These are phyloP conservation scores for Hypoxylon sp. DNA, from an alignment of 2,329 filamentous ascomycete genomes.

Conservation along the genomic window DNA sequence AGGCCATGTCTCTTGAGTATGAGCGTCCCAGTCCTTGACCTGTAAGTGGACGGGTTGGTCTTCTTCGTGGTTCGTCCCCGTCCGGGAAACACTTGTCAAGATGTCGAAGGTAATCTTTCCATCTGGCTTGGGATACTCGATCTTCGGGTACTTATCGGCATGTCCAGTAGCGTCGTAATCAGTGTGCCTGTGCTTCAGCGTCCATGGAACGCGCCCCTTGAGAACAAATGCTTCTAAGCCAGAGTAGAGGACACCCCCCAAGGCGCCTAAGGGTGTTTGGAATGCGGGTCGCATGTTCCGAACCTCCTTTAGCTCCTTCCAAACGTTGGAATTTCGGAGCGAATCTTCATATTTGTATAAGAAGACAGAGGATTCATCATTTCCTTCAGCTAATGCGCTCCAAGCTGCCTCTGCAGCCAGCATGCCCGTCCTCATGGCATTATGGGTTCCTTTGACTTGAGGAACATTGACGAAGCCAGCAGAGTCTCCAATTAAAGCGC, in stretches of 20 bases:
- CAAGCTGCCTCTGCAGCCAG: slow-evolving; percentile 92
- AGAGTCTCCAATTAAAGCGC: slow-evolving; percentile 94
- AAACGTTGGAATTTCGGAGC: slow-evolving; percentile 87
- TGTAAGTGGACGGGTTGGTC: slow-evolving; percentile 97
- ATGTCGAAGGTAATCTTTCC: slow-evolving; percentile 97
- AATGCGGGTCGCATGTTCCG: slow-evolving; percentile 98
- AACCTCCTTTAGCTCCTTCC: slow-evolving; percentile 93
- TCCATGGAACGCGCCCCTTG: slow-evolving; percentile 90
- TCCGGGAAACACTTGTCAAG: slow-evolving; percentile 92
- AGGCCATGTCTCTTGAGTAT: slow-evolving; percentile 85
- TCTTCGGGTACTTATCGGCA: slow-evolving; percentile 85
- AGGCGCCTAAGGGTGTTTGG: slow-evolving; percentile 86
- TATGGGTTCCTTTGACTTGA: slow-evolving; percentile 98
- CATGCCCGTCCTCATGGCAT: slow-evolving; percentile 98
- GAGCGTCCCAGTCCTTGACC: slow-evolving; percentile 94
- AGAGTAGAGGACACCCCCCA: slow-evolving; percentile 92
- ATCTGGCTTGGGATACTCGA: slow-evolving; percentile 97
- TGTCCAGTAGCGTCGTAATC: slow-evolving; percentile 84
- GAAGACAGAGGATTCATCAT: slow-evolving; percentile 79
- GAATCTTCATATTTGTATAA: slow-evolving; percentile 94
- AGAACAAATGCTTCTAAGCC: slow-evolving; percentile 91
- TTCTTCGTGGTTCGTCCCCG: slow-evolving; percentile 98
- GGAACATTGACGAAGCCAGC: slow-evolving; percentile 97
- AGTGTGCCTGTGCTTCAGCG: slow-evolving; percentile 82
- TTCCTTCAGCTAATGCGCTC: slow-evolving; percentile 72